Evolutionary conservation across 2,329 filamentous ascomycete genomes (phyloP), one percentile per base, ranked within the genome.

Genomic region (Talaromyces islandicus): DNA sequence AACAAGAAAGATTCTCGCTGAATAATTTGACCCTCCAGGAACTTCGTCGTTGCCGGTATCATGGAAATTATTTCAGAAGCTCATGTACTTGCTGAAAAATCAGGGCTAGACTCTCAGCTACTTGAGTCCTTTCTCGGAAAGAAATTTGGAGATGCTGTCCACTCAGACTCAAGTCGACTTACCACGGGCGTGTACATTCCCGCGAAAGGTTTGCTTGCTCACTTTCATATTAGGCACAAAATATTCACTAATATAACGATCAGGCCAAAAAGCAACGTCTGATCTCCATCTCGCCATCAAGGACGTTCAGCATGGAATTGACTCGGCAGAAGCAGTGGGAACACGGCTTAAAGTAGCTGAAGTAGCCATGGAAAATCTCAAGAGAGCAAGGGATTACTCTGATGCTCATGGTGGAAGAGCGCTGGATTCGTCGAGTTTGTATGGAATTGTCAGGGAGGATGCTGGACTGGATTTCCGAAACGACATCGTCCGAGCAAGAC

Each of bases 351-450:
- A 74, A 52, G 72, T 80, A 21, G 79, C 72, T 0, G 75, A 81
- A 58, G 65, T 79, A 25, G 78, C 75, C 5, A 64, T 82, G 29
- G 70, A 68, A 17, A 76, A 81, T 62, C 66, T 83, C 46, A 64
- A 70, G 29, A 72, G 78, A 59, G 81, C 81, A 0, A 78, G 73
- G 29, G 53, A 41, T 1, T 79, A 72, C 63, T 75, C 73, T 0
- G 68, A 73, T 3, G 61, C 68, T 12, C 70, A 69, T 19, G 70
- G 63, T 0, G 51, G 51, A 11, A 69, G 79, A 48, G 64, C 67
- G 1, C 65, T 83, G 27, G 81, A 83, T 68, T 82, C 80, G 10
- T 81, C 78, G 10, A 75, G 76, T n/a, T 73, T 83, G 66, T 84
- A 79, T 69, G 81, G 81, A 0, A 67, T 79, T 25, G 65, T 83